Evolutionary conservation across 2,329 filamentous ascomycete species (phyloP).

Genomic region (Pseudopyrenochaeta lycopersici): DNA sequence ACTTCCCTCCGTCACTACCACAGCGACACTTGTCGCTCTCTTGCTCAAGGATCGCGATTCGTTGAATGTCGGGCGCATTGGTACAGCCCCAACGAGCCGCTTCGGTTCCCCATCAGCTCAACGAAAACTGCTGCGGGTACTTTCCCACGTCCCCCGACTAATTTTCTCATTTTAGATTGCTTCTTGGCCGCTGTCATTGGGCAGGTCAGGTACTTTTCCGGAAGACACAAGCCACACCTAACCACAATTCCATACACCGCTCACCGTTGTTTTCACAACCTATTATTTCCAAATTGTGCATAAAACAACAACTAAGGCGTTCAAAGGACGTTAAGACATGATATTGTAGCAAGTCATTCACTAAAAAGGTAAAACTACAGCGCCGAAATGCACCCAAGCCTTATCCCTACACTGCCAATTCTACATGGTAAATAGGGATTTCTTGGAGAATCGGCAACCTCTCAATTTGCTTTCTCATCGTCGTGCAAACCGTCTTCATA

Average conservation of each 20-base stretch:
- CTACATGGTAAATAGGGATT: conserved; percentile 46
- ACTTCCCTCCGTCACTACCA: background rate
- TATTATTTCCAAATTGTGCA: background rate
- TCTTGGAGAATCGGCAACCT: conserved; percentile 32
- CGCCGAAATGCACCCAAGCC: conserved; percentile 35
- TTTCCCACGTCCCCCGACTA: conserved; percentile 11
- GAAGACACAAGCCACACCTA: background rate
- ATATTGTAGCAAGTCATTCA: conserved; percentile 35
- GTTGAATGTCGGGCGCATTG: conserved; percentile 10
- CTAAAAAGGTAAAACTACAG: conserved; percentile 41
- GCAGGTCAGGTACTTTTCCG: background rate
- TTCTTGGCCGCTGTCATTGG: conserved; percentile 5
- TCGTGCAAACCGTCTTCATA: conserved; percentile 10
- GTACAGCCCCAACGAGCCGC: conserved; percentile 19
- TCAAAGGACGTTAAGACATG: conserved; percentile 27
- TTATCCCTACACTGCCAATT: conserved; percentile 46
- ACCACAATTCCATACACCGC: background rate
- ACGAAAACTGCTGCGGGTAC: conserved; percentile 10
- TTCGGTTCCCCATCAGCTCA: conserved; percentile 31
- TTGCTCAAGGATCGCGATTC: background rate
- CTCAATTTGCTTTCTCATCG: conserved; percentile 19
- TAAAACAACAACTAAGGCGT: too few species aligned
- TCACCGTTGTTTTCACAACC: background rate
- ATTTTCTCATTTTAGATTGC: conserved; percentile 9
- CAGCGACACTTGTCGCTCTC: background rate